phyloP scores from a whole-genome alignment of 805 yeast species.

The Wickerhamomyces rabaulensis region DNA sequence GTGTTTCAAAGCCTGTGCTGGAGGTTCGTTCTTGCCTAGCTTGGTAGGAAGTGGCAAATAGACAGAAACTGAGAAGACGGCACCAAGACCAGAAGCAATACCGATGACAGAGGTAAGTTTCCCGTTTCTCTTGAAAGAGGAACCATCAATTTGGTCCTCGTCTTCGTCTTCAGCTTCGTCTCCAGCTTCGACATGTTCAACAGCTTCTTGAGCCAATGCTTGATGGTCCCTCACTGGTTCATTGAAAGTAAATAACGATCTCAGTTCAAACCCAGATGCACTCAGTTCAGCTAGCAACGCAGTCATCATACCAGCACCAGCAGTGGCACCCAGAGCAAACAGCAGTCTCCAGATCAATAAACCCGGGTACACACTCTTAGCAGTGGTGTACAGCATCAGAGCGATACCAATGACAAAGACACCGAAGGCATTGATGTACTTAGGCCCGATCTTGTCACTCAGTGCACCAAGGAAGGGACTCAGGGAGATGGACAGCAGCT shows the following conservation, averaged over 20 bases:
- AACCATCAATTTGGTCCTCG: slow-evolving; percentile 4
- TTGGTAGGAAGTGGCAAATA: slow-evolving; percentile 53
- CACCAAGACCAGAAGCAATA: slow-evolving; percentile 59
- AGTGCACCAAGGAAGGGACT: slow-evolving; percentile 63
- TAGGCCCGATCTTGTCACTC: slow-evolving; percentile 58
- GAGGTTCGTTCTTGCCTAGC: slow-evolving; percentile 34
- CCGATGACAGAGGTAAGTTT: slow-evolving; percentile 59
- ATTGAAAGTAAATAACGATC: slow-evolving; percentile 16
- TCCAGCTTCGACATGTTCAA: not conserved
- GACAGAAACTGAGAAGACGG: slow-evolving; percentile 52
- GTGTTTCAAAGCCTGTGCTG: slow-evolving; percentile 39
- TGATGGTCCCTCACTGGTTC: slow-evolving; percentile 5
- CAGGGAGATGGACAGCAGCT: slow-evolving; percentile 43
- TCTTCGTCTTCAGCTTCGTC: slow-evolving; percentile 6
- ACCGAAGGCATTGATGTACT: slow-evolving; percentile 44
- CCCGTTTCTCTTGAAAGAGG: slow-evolving; percentile 37
- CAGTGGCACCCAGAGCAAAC: slow-evolving; percentile 57
- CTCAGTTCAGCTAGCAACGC: slow-evolving; percentile 53
- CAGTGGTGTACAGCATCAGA: slow-evolving; percentile 45
- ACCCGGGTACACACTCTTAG: slow-evolving; percentile 40
- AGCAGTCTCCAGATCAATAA: slow-evolving; percentile 45
- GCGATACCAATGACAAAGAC: slow-evolving; percentile 42
- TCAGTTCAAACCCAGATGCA: slow-evolving; percentile 36
- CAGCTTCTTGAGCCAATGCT: not conserved
- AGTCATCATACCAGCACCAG: slow-evolving; percentile 52